Base-by-base conservation (phyloP, 176 grass and related monocot species). In the Musa schizocarpa region DNA sequence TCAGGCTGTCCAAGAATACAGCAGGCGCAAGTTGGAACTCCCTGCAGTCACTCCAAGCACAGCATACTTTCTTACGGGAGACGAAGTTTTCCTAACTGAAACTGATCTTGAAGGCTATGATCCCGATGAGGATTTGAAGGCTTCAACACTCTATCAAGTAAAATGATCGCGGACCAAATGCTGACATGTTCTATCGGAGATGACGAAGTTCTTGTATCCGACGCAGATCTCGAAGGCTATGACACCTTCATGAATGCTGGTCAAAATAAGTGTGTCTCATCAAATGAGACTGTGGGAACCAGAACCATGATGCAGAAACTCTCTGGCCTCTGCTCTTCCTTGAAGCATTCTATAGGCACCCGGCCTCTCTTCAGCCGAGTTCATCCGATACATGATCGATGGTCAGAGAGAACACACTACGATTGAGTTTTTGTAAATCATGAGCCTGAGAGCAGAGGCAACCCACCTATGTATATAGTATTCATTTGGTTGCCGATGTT, bases 151-250 rank as follows among this genome's bases (percentile, higher is more conserved):
- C 29, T 3, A 29, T 29, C 29, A 29, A 29, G 29, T 29, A 3
- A 29, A 29, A 29, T 13, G 26, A 9, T 62, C 24, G 86, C 77
- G 76, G 54, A 43, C n/a, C 24, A 24, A 24, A 83, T 65, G 13
- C 65, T 77, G 26, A 65, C 17, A 19, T 69, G 61, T 73, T 87
- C 21, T 2, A 26, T 84, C 62, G 76, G 74, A 68, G 75, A 53
- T 21, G 21, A 26, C 0, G 79, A 85, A 29, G 79, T 90, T 53
- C 34, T 90, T 68, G 52, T 88, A 90, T 90, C 83, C 50, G 89
- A 92, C 82, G 89, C 81, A 21, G 93, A 96, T 84, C 86, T 92
- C 16, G 87, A 96, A 68, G 87, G 93, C 24, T 96, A 92, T 9
- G 87, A 92, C 80, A 63, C 65, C n/a, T 84, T 78, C 34, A 53